A percentile compares a stretch with the other conserved stretches of the same genome.
phyloP scores from a whole-genome alignment of 2,329 filamentous ascomycete genomes.

The Pyrenochaeta sp. region DNA sequence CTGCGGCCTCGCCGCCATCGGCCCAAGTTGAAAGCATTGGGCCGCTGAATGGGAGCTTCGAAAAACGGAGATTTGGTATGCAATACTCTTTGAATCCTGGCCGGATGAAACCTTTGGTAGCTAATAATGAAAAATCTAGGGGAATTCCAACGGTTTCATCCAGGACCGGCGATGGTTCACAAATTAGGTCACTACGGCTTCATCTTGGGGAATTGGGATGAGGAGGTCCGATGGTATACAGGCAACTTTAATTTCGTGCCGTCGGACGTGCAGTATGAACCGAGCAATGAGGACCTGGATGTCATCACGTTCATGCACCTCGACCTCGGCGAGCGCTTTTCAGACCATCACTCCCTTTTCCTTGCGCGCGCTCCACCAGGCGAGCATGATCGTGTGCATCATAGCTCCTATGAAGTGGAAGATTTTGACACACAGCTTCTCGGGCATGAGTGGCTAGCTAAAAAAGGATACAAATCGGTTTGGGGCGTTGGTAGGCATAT shows the following conservation, averaged over 20 bases:
- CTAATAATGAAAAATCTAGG: constrained; percentile 40
- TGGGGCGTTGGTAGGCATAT: constrained; percentile 75
- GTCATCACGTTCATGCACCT: constrained; percentile 59
- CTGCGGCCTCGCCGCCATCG: too few species aligned
- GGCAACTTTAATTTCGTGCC: constrained; percentile 52
- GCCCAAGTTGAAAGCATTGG: too few species aligned
- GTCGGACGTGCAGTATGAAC: constrained; percentile 47
- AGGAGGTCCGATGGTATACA: constrained; percentile 50
- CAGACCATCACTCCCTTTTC: constrained; percentile 63
- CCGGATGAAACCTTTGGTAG: neutral
- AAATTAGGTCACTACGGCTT: constrained; percentile 54
- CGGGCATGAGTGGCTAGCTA: constrained; percentile 69
- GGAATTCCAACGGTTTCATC: constrained; percentile 54
- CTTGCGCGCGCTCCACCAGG: too few species aligned
- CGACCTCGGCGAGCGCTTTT: constrained; percentile 57
- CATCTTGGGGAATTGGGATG: constrained; percentile 37
- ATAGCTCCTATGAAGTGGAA: constrained; percentile 71
- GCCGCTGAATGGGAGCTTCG: too few species aligned
- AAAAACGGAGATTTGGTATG: too few species aligned
- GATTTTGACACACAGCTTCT: constrained; percentile 73
- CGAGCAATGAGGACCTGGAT: too few species aligned
- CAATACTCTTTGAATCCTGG: too few species aligned
- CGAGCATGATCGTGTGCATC: constrained; percentile 60
- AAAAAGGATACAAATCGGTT: constrained; percentile 66
- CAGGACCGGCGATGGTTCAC: constrained; percentile 52